A percentile compares a stretch with the other conserved stretches of the same genome.
Conservation (phyloP, 1,284 basidiomycete genomes). For the Pseudomicrostroma phylloplanum region DNA sequence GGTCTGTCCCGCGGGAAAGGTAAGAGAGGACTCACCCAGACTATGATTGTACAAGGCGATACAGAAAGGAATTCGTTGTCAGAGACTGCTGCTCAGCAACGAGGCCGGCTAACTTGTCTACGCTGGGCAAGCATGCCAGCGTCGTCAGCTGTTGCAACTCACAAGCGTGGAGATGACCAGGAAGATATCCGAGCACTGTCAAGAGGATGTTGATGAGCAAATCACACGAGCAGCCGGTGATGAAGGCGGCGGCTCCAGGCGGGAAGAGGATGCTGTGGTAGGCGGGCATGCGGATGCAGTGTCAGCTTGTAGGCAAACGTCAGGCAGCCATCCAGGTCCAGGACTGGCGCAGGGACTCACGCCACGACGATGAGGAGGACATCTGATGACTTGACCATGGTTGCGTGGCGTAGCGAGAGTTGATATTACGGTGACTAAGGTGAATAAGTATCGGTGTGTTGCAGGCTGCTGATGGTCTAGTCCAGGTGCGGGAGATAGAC, state of each 20-base stretch:
- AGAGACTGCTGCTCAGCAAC: no score
- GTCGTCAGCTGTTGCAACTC: neutral
- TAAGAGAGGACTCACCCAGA: neutral
- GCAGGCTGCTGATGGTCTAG: no score
- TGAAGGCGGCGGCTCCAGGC: slow-evolving; percentile 60
- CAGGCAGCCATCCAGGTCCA: no score
- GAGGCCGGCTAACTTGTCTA: no score
- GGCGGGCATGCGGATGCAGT: no score
- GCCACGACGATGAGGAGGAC: slow-evolving; percentile 54
- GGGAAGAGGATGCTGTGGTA: slow-evolving; percentile 56
- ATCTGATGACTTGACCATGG: slow-evolving; percentile 12
- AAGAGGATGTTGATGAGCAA: slow-evolving; percentile 69
- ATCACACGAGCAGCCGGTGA: slow-evolving; percentile 60
- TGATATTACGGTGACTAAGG: neutral
- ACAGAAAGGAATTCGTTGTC: no score
- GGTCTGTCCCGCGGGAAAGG: no score
- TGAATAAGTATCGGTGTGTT: no score
- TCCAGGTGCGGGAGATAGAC: no score
- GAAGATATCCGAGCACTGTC: slow-evolving; percentile 58
- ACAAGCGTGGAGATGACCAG: slow-evolving; percentile 12
- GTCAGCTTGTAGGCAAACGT: no score
- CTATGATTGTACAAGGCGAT: neutral
- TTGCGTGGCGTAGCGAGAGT: neutral
- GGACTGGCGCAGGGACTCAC: no score
- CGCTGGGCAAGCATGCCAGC: no score